Conservation (phyloP, 1,284 basidiomycete genomes). For the Austropuccinia psidii region DNA sequence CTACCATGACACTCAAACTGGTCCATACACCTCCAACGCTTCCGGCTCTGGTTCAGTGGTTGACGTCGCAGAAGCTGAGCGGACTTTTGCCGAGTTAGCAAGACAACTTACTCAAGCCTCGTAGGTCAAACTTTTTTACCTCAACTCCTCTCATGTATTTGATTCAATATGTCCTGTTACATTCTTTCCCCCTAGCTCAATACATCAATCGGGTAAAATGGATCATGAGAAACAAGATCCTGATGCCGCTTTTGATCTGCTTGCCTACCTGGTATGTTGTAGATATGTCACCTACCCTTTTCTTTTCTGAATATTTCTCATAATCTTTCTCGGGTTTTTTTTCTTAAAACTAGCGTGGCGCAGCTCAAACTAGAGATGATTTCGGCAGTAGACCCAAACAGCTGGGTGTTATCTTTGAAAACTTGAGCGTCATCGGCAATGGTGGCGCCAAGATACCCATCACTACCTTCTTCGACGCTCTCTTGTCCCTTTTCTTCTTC, state of each 20-base stretch:
- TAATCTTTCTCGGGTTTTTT: neutral
- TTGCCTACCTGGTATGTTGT: constrained; percentile 19
- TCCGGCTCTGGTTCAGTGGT: too few relatives aligned
- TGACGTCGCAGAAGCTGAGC: constrained; percentile 18
- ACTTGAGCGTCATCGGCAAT: constrained; percentile 62
- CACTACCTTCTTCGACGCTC: constrained; percentile 54
- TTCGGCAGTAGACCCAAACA: constrained; percentile 19
- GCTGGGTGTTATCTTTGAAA: constrained; percentile 65
- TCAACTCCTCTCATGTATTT: neutral
- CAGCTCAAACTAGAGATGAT: constrained; percentile 16
- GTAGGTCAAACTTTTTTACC: too few relatives aligned
- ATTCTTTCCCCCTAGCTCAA: neutral
- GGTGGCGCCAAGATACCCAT: constrained; percentile 53
- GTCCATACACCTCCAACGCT: too few relatives aligned
- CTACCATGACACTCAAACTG: too few relatives aligned
- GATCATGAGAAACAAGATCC: constrained; percentile 18
- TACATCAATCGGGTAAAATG: neutral
- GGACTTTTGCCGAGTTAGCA: constrained; percentile 11
- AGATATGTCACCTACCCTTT: neutral
- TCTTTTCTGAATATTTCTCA: neutral
- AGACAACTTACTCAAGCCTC: constrained; percentile 34
- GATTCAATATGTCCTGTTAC: neutral
- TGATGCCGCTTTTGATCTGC: constrained; percentile 27
- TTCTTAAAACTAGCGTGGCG: constrained; percentile 4
- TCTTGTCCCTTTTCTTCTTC: constrained; percentile 41